These are phyloP conservation scores for Nakazawaea sp. DNA, from an alignment of 805 yeast species.

Conservation along the genomic window DNA sequence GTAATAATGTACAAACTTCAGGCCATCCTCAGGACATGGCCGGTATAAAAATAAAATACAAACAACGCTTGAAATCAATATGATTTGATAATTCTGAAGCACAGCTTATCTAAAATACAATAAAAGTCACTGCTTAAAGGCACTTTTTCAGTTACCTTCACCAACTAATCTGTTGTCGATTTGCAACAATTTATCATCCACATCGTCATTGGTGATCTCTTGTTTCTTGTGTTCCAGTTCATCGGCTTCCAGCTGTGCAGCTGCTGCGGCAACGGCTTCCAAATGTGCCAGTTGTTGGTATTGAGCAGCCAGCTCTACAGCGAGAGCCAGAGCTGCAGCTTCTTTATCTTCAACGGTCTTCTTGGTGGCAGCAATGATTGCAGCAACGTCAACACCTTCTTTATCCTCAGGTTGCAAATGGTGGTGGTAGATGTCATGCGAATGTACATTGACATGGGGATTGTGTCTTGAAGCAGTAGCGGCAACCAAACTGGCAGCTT, in stretches of 20 bases:
- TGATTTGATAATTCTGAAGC: too few species aligned
- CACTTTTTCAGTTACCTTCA: slow-evolving; percentile 10
- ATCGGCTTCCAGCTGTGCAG: slow-evolving; percentile 7
- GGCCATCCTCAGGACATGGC: too few species aligned
- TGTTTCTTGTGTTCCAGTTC: slow-evolving; percentile 9
- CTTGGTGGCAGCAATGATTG: slow-evolving; percentile 12
- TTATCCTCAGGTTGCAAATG: slow-evolving; percentile 10
- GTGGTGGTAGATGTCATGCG: slow-evolving; percentile 8
- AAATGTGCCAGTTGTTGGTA: slow-evolving; percentile 10
- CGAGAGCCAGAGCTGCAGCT: slow-evolving; percentile 5
- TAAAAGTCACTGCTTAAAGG: too few species aligned
- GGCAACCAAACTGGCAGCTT: slow-evolving; percentile 9
- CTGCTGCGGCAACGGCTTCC: slow-evolving; percentile 10
- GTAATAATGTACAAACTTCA: too few species aligned
- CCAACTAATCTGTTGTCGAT: slow-evolving; percentile 12
- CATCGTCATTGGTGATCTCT: slow-evolving; percentile 9
- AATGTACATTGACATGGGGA: slow-evolving; percentile 6
- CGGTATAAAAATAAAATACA: too few species aligned
- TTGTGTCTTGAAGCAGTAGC: slow-evolving; percentile 9
- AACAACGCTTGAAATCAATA: too few species aligned
- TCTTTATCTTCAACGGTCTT: slow-evolving; percentile 10
- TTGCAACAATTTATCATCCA: slow-evolving; percentile 11
- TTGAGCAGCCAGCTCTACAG: slow-evolving; percentile 6
- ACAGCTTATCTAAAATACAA: too few species aligned
- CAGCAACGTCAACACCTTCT: slow-evolving; percentile 11